Percentiles rank a stretch among this genome's conserved stretches.
phyloP scores from a whole-genome alignment of 257 asterid species.

The Plantago elongata region DNA sequence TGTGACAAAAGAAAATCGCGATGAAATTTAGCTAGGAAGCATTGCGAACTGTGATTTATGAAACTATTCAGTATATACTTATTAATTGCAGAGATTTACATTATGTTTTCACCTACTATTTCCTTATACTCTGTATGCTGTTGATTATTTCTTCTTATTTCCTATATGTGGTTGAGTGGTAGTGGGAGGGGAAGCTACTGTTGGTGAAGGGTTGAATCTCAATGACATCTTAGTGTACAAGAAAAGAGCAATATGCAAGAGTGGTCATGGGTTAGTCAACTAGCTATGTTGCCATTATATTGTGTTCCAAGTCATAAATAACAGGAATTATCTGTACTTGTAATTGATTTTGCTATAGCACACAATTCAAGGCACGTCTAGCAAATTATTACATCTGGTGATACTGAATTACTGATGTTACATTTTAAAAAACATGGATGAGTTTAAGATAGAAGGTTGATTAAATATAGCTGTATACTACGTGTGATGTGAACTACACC shows the following conservation, averaged over 20 bases:
- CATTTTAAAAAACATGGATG: background rate
- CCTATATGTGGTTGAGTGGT: background rate
- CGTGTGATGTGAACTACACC: conserved; percentile 4
- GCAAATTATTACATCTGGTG: background rate
- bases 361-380: background rate
- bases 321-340: background rate
- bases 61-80: background rate
- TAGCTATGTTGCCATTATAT: background rate
- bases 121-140: too few species aligned
- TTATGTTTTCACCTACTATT: too few species aligned
- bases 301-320: background rate
- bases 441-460: conserved; percentile 2
- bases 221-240: background rate
- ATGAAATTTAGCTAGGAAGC: background rate
- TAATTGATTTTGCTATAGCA: conserved; percentile 2
- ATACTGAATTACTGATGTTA: background rate
- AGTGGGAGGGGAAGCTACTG: background rate
- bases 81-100: background rate
- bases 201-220: background rate
- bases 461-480: conserved; percentile 3
- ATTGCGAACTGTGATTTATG: background rate
- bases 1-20: background rate
- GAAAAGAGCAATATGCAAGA: background rate
- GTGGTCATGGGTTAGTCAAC: conserved; percentile 5
- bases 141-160: background rate